Evolutionary conservation across 1,284 basidiomycete genomes (phyloP).

Genomic region (Ganoderma boninense): DNA sequence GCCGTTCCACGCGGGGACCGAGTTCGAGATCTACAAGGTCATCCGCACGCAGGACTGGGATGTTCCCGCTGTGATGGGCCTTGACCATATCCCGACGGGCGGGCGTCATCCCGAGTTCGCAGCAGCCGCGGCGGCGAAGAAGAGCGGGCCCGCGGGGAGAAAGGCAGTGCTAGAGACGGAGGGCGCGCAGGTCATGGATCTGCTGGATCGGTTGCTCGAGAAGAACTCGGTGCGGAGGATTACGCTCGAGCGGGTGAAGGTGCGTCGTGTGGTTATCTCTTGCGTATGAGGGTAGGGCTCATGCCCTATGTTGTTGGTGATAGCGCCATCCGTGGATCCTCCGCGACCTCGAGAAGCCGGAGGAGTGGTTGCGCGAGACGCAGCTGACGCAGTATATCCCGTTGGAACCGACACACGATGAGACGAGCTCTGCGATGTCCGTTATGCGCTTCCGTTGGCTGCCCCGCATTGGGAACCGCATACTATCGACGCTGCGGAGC

Average conservation of each 20-base stretch:
- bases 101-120: conserved; percentile 53
- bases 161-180: conserved; percentile 46
- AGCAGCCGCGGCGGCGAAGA: conserved; percentile 40
- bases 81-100: conserved; percentile 71
- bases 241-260: conserved; percentile 88
- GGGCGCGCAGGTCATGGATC: conserved; percentile 70
- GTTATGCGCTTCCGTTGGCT: conserved; percentile 58
- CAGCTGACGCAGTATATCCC: conserved; percentile 66
- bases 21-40: conserved; percentile 86
- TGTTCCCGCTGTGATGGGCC: conserved; percentile 79
- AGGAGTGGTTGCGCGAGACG: conserved; percentile 84
- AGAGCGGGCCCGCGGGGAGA: conserved; percentile 46
- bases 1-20: conserved; percentile 74
- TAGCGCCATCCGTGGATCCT: conserved; percentile 83
- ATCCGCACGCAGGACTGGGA: conserved; percentile 86
- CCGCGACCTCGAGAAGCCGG: conserved; percentile 73
- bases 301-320: conserved; percentile 15
- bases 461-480: conserved; percentile 45
- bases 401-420: conserved; percentile 80
- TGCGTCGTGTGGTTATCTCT: conserved; percentile 46
- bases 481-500: conserved; percentile 53
- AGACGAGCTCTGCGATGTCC: conserved; percentile 82
- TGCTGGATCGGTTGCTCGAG: conserved; percentile 82
- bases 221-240: conserved; percentile 87
- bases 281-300: conserved; percentile 8